Conservation (phyloP, 2,329 filamentous ascomycete species). For the Monosporascus ibericus region DNA sequence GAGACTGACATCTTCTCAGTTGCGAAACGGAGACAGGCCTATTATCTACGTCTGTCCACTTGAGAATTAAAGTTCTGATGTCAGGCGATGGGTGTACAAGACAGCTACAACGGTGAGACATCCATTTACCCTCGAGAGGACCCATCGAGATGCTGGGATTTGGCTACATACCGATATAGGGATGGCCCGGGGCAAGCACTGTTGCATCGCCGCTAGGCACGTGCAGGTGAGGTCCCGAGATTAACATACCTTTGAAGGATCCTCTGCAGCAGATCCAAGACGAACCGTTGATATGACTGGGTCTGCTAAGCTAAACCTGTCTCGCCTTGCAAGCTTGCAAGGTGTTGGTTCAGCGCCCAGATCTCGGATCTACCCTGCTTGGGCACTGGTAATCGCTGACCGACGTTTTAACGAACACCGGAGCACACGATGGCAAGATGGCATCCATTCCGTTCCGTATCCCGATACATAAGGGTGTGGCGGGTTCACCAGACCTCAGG, state of each 20-base stretch:
- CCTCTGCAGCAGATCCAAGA: slow-evolving; percentile 17
- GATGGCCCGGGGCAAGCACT: slow-evolving; percentile 6
- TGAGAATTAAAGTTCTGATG: neutral
- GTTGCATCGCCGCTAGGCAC: slow-evolving; percentile 25
- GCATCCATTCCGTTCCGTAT: slow-evolving; percentile 2
- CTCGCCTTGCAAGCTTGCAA: slow-evolving; percentile 6
- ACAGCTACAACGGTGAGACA: neutral
- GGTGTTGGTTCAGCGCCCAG: slow-evolving; percentile 11
- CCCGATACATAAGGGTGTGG: slow-evolving; percentile 17
- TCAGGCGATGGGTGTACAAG: neutral
- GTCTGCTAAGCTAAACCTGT: slow-evolving; percentile 12
- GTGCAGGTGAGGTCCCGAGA: slow-evolving; percentile 32
- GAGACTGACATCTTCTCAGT: too few relatives aligned
- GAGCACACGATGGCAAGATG: slow-evolving; percentile 2
- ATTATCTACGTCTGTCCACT: too few relatives aligned
- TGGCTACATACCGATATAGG: slow-evolving; percentile 19
- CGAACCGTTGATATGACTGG: slow-evolving; percentile 36
- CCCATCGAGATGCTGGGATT: slow-evolving; percentile 12
- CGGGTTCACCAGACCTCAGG: slow-evolving; percentile 9
- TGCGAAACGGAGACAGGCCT: too few relatives aligned
- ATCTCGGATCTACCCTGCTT: slow-evolving; percentile 6
- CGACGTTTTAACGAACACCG: slow-evolving; percentile 4
- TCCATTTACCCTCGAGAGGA: slow-evolving; percentile 11
- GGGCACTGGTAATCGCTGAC: slow-evolving; percentile 7
- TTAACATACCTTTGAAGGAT: slow-evolving; percentile 19